Percentiles rank a stretch among this genome's conserved stretches.
phyloP scores from a whole-genome alignment of 2,329 filamentous ascomycete genomes.

The Knoxdaviesia proteae region DNA sequence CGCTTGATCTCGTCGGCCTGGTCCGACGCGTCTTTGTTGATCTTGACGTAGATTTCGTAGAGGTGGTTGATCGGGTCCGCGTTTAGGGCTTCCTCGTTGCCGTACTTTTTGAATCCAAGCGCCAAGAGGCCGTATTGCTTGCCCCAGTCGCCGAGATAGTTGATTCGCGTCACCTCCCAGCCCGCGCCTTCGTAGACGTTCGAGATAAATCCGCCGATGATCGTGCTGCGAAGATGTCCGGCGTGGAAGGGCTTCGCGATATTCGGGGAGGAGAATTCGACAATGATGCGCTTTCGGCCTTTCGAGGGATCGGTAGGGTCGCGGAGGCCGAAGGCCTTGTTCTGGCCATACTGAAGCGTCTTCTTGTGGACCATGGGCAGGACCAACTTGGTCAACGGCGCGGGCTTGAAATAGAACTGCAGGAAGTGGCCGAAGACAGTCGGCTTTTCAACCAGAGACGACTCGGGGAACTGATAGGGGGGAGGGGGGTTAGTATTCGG shows the following conservation, averaged over 20 bases:
- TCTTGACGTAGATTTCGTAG: conserved; percentile 63
- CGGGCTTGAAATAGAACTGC: conserved; percentile 62
- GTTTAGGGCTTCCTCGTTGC: conserved; percentile 48
- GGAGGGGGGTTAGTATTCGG: neutral
- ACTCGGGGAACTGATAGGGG: conserved; percentile 44
- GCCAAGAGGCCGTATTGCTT: conserved; percentile 58
- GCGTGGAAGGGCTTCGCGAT: conserved; percentile 74
- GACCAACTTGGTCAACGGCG: conserved; percentile 41
- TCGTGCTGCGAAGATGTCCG: conserved; percentile 56
- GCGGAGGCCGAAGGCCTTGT: conserved; percentile 35
- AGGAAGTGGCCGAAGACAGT: conserved; percentile 46
- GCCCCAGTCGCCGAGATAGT: conserved; percentile 66
- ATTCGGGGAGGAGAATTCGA: conserved; percentile 73
- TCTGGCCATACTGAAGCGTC: conserved; percentile 39
- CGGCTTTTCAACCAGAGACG: conserved; percentile 52
- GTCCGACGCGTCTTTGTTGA: conserved; percentile 43
- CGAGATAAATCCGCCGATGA: conserved; percentile 57
- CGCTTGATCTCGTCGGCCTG: conserved; percentile 47
- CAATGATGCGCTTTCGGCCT: conserved; percentile 44
- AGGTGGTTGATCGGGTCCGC: conserved; percentile 65
- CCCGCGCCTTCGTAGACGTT: conserved; percentile 51
- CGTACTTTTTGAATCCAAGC: conserved; percentile 55
- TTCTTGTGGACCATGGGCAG: conserved; percentile 48
- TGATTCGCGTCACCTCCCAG: conserved; percentile 55
- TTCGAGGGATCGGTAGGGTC: conserved; percentile 38